Base-by-base conservation (phyloP, 305 asterid genomes). In the Ilex paraguariensis region DNA sequence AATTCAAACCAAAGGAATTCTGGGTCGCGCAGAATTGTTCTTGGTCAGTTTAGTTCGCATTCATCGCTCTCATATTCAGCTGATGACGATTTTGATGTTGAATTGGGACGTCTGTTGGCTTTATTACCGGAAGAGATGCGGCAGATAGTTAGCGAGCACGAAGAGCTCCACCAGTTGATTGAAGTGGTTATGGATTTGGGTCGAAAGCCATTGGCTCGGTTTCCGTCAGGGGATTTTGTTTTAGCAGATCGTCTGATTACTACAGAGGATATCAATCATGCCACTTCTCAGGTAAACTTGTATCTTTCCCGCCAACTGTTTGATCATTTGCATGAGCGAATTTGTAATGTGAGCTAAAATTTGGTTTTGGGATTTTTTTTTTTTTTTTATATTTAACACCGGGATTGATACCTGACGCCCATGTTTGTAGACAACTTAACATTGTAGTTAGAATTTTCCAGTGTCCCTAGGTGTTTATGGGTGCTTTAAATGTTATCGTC, bases 171-270 rank as follows among this genome's bases (percentile, higher is more conserved):
- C 5, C 75, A 84, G 73, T 74, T 91, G 77, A 91, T 91, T 71
- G 98, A 91, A 68, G 95, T 88, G 73, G 96, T 91, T 66, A 86
- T 91, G 94, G 98, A 91, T 68, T 80, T 91, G 81, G 98, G 95
- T 48, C 81, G 98, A 45, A 88, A 86, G 72, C 98, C 96, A 44
- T 68, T 91, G 69, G 98, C 98, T 31, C 82, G 98, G 33, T 91
- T 91, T 53, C 98, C 96, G 3, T 84, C 88, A 6, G 96, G 96
- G 48, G 95, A 91, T 67, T 88, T 81, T 69, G 71, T 84, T 70
- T 81, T 91, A 69, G 86, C 87, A 61, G 82, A 88, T 75, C 74
- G 75, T 57, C 86, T 82, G 28, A 82, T 91, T 12, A 80, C 95
- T 13, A 56, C 62, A 64, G 92, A 88, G 66, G 92, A 86, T 66